phyloP scores from a whole-genome alignment of 2,329 filamentous ascomycete genomes.

The Nemania diffusa region DNA sequence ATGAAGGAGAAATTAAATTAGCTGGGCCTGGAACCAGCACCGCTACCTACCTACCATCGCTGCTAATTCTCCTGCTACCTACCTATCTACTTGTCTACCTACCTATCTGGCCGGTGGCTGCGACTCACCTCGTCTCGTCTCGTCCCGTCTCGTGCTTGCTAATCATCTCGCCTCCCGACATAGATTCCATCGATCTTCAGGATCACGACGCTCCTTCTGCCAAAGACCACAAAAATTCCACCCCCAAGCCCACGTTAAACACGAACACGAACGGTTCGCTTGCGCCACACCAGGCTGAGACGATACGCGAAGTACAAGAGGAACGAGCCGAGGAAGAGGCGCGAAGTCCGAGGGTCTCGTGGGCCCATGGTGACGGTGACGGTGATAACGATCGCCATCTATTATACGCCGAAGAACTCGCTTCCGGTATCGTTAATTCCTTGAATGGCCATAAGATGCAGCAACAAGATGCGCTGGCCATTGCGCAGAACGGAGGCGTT shows the following conservation, averaged over 20 bases:
- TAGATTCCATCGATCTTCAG: constrained; percentile 96
- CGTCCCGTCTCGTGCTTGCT: constrained; percentile 41
- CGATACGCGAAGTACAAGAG: constrained; percentile 81
- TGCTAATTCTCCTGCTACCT: constrained; percentile 17
- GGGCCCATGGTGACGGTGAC: constrained; percentile 53
- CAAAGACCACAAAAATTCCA: constrained; percentile 75
- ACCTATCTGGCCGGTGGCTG: constrained; percentile 7
- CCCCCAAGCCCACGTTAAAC: constrained; percentile 60
- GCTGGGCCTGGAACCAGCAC: constrained; percentile 21
- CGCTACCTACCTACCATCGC: constrained; percentile 4
- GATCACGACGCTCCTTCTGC: constrained; percentile 83
- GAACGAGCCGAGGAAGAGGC: constrained; percentile 79
- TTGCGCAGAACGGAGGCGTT: constrained; percentile 70
- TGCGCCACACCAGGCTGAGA: constrained; percentile 85
- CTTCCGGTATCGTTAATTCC: constrained; percentile 54
- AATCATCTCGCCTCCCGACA: constrained; percentile 42
- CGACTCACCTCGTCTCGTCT: constrained; percentile 18
- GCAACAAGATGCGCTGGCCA: constrained; percentile 67
- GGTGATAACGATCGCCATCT: constrained; percentile 55
- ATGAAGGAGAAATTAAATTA: constrained; percentile 41
- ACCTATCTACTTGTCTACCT: not conserved
- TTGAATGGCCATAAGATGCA: constrained; percentile 56
- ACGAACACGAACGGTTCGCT: constrained; percentile 56
- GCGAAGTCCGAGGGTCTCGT: constrained; percentile 70
- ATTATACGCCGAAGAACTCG: constrained; percentile 59